Conservation (phyloP, 2,329 filamentous ascomycete species). For the Pyricularia grisea region DNA sequence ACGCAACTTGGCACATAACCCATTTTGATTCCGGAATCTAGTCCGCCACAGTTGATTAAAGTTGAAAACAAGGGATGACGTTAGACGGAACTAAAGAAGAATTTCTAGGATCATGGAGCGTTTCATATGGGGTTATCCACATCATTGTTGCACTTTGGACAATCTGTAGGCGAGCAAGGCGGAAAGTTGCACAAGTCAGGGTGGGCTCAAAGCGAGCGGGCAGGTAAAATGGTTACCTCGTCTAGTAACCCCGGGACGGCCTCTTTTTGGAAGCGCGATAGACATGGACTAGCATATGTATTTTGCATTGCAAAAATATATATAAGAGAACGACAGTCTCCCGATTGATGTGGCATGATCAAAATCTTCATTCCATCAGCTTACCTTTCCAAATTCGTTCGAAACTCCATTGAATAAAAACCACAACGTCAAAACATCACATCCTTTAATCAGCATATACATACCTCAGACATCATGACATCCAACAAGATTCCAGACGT, state of each 20-base stretch:
- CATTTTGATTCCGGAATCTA: background rate
- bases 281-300: background rate
- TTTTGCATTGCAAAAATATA: background rate
- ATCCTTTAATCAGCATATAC: background rate
- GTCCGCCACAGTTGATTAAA: background rate
- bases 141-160: background rate
- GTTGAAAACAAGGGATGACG: background rate
- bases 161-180: background rate
- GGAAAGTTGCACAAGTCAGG: background rate
- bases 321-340: background rate
- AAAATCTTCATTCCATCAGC: background rate
- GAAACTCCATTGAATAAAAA: background rate
- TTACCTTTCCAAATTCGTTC: background rate
- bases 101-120: background rate
- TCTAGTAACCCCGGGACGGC: background rate
- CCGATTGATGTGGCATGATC: background rate
- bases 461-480: constrained; percentile 10
- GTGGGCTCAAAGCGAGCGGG: background rate
- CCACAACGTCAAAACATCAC: background rate
- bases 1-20: background rate
- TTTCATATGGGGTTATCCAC: background rate
- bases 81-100: background rate
- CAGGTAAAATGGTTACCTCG: background rate
- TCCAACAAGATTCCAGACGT: constrained; percentile 12
- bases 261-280: background rate